These are phyloP conservation scores for Serendipita vermifera DNA, from an alignment of 768 basidiomycete species.

Conservation along the genomic window DNA sequence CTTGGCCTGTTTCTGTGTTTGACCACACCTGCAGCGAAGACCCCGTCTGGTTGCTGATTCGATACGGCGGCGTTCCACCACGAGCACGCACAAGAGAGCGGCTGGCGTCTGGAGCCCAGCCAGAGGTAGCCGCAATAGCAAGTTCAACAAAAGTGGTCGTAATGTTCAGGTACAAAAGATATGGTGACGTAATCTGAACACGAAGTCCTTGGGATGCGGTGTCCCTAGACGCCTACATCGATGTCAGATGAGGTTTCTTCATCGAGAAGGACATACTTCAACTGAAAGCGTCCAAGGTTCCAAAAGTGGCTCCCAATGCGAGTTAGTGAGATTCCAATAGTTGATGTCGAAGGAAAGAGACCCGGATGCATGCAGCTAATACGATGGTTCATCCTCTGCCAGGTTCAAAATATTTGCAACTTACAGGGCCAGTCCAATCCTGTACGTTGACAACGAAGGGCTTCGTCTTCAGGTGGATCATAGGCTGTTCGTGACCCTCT, in stretches of 20 bases:
- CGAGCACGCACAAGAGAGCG: conserved; percentile 60
- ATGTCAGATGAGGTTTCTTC: conserved; percentile 13
- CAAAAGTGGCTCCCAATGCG: conserved; percentile 96
- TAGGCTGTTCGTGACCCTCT: conserved; percentile 86
- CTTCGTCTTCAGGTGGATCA: conserved; percentile 78
- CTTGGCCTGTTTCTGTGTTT: conserved; percentile 38
- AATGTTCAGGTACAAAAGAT: conserved; percentile 81
- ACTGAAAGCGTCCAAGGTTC: conserved; percentile 90
- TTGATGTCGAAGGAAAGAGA: conserved; percentile 72
- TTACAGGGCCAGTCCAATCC: conserved; percentile 89
- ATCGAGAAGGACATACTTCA: conserved; percentile 31
- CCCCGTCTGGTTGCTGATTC: conserved; percentile 83
- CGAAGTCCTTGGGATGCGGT: conserved; percentile 38
- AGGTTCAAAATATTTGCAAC: conserved; percentile 15
- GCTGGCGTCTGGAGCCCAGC: conserved; percentile 64
- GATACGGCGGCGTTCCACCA: conserved; percentile 87
- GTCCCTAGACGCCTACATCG: conserved; percentile 41
- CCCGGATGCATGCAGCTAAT: conserved; percentile 70
- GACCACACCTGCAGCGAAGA: conserved; percentile 77
- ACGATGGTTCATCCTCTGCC: conserved; percentile 3
- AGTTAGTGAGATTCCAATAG: conserved; percentile 95
- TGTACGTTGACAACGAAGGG: conserved; percentile 71
- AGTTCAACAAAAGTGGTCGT: conserved; percentile 85
- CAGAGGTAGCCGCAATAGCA: conserved; percentile 54
- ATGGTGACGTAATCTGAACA: conserved; percentile 54